Conservation (phyloP, 441 rosid species). For the Hypseocharis bilobata region DNA sequence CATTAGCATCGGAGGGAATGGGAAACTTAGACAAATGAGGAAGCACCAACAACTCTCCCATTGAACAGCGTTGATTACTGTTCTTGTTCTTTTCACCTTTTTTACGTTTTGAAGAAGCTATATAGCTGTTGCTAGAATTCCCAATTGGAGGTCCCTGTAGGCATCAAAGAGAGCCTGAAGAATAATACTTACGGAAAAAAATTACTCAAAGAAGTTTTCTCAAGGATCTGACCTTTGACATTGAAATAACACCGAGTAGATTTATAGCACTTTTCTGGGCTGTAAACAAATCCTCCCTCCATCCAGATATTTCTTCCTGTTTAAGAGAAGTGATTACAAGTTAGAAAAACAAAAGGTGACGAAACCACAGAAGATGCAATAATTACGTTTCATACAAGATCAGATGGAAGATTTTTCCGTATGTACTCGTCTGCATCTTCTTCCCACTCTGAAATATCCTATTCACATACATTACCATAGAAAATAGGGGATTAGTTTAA, state of each 20-base stretch:
- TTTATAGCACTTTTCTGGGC: slow-evolving; percentile 80
- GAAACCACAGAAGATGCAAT: slow-evolving; percentile 1
- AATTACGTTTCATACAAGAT: slow-evolving; percentile 44
- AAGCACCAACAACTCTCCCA: slow-evolving; percentile 79
- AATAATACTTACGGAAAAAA: slow-evolving; percentile 14
- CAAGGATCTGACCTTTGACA: slow-evolving; percentile 50
- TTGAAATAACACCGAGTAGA: slow-evolving; percentile 71
- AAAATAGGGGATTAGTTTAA: neutral
- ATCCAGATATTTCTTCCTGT: slow-evolving; percentile 77
- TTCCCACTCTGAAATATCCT: slow-evolving; percentile 84
- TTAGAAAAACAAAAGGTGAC: slow-evolving; percentile 14
- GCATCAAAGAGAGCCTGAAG: slow-evolving; percentile 20
- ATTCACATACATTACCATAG: slow-evolving; percentile 22
- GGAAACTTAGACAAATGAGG: slow-evolving; percentile 70
- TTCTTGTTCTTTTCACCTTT: slow-evolving; percentile 61
- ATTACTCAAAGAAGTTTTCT: slow-evolving; percentile 16
- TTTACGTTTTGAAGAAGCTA: slow-evolving; percentile 62
- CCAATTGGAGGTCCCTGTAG: slow-evolving; percentile 64
- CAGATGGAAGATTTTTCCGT: slow-evolving; percentile 75
- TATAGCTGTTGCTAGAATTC: slow-evolving; percentile 32
- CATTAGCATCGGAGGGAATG: slow-evolving; percentile 45
- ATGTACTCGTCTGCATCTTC: slow-evolving; percentile 81
- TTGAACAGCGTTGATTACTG: slow-evolving; percentile 38
- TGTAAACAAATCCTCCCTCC: slow-evolving; percentile 81
- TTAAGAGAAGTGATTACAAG: slow-evolving; percentile 6